Conservation (phyloP, 179 eudicot species). For the Beta lomatogona region DNA sequence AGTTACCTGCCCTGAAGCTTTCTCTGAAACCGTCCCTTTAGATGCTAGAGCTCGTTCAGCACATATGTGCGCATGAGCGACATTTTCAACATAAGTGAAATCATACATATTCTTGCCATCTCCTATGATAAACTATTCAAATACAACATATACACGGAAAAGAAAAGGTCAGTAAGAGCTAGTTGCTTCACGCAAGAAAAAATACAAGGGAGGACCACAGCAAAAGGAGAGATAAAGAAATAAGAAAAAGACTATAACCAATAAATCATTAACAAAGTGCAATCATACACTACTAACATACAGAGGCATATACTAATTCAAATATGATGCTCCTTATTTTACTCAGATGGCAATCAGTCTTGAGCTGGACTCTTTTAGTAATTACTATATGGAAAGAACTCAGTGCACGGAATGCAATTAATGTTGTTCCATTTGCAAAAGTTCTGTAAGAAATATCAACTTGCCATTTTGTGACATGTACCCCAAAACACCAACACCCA, state of each 20-base stretch:
- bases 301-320: background rate
- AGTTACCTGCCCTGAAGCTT: conserved; percentile 91
- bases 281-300: background rate
- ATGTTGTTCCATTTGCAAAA: too few species aligned
- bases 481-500: background rate
- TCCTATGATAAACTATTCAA: conserved; percentile 81
- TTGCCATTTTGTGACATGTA: background rate
- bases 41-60: conserved; percentile 98
- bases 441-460: background rate
- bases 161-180: background rate
- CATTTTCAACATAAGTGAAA: conserved; percentile 96
- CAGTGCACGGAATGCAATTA: too few species aligned
- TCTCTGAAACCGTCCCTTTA: conserved; percentile 65
- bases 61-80: conserved; percentile 98
- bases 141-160: background rate
- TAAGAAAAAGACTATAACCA: too few species aligned
- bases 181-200: background rate
- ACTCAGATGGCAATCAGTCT: background rate
- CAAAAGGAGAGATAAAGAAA: too few species aligned
- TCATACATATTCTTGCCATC: conserved; percentile 93
- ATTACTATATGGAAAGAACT: background rate
- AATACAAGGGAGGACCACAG: background rate
- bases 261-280: background rate
- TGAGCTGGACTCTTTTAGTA: background rate
- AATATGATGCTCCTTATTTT: background rate